These are phyloP conservation scores for Eimeria acervulina DNA, from an alignment of 169 alveolate species.

Conservation along the genomic window DNA sequence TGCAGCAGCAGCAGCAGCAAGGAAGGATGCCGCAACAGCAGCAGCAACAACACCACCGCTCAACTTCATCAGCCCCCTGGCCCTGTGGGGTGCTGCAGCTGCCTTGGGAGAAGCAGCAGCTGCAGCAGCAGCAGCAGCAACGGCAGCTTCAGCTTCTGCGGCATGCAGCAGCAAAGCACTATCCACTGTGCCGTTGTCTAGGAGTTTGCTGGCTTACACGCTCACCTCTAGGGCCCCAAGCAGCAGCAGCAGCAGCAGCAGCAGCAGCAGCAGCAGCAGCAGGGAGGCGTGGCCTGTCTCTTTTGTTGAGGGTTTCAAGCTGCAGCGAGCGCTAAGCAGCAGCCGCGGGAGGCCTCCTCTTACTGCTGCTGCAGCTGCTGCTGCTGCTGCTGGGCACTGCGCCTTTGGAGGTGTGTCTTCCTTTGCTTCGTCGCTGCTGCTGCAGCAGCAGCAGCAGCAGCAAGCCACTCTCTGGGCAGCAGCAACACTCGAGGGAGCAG, in stretches of 20 bases:
- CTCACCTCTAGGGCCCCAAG: background rate
- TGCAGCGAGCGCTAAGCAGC: background rate
- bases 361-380: background rate
- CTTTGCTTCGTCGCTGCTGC: slow-evolving; percentile 15
- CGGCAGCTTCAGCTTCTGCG: background rate
- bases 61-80: background rate
- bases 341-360: background rate
- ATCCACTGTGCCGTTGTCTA: background rate
- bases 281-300: background rate
- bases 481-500: background rate
- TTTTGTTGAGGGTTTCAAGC: background rate
- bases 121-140: slow-evolving; percentile 53
- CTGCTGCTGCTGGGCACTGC: background rate
- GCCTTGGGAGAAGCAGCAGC: slow-evolving; percentile 51
- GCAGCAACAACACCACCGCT: background rate
- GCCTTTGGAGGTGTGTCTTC: background rate
- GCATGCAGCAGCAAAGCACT: slow-evolving; percentile 33
- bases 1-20: slow-evolving; percentile 6
- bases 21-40: slow-evolving; percentile 1
- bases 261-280: slow-evolving; percentile 66
- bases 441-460: slow-evolving; percentile 59
- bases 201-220: slow-evolving; percentile 28
- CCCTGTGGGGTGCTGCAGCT: slow-evolving; percentile 26
- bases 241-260: slow-evolving; percentile 65
- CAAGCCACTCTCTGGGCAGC: slow-evolving; percentile 22